Conservation (phyloP, 1,139 yeast species). For the Yamadazyma mexicana region DNA sequence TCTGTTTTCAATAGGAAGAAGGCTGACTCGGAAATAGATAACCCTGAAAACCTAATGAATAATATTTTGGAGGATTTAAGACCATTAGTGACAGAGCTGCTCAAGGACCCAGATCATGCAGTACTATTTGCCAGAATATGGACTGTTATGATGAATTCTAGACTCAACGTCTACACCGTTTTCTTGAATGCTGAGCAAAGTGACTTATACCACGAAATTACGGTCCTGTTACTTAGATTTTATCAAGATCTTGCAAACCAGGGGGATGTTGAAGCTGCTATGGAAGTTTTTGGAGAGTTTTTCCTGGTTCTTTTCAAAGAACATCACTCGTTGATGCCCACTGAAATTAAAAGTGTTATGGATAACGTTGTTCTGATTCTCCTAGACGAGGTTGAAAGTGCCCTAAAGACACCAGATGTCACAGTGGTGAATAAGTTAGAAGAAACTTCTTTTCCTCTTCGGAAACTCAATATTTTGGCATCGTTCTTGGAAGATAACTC, state of each 20-base stretch:
- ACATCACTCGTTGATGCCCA: neutral
- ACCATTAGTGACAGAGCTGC: slow-evolving; percentile 22
- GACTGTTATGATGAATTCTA: slow-evolving; percentile 22
- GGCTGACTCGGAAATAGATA: slow-evolving; percentile 20
- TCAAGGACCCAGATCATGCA: slow-evolving; percentile 18
- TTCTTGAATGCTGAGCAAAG: slow-evolving; percentile 22
- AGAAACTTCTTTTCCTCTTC: neutral
- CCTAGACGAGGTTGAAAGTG: neutral
- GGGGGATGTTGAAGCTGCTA: neutral
- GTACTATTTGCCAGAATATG: slow-evolving; percentile 30
- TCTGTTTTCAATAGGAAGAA: slow-evolving; percentile 18
- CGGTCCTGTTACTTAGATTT: slow-evolving; percentile 23
- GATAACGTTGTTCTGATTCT: neutral
- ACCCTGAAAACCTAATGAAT: slow-evolving; percentile 19
- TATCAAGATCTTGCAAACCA: slow-evolving; percentile 16
- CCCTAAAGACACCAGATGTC: neutral
- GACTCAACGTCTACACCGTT: slow-evolving; percentile 8
- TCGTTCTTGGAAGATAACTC: slow-evolving; percentile 1
- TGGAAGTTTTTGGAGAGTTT: slow-evolving; percentile 1
- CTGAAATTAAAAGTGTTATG: slow-evolving; percentile 1
- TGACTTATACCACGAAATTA: slow-evolving; percentile 27
- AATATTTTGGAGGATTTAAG: slow-evolving; percentile 26
- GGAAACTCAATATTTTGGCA: neutral
- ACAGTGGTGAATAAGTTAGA: neutral
- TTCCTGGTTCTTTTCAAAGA: slow-evolving; percentile 1